Evolutionary conservation across 2,329 filamentous ascomycete species (phyloP), one percentile per base, ranked within the genome.

Genomic region (Myotisia sp.): DNA sequence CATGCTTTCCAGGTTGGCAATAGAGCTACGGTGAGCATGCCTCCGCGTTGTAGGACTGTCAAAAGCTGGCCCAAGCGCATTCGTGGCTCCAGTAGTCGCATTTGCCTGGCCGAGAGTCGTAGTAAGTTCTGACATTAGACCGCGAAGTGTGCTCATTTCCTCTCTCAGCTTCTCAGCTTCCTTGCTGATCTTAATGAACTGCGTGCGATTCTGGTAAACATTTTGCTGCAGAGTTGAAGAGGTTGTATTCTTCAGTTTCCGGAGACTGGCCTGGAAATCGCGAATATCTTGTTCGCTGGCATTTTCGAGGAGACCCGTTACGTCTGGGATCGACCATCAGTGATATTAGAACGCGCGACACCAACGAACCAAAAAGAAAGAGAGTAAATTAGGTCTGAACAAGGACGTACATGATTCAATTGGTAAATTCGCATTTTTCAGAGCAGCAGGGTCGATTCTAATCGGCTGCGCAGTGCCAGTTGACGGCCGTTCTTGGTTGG

Each of bases 141-240:
- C 83, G 28, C 82, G 75, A 20, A 98, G 70, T 5, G 82, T 82
- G 34, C 83, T 74, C 90, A 98, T 95, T 56, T 98, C 90, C 36
- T 75, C 74, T 60, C 95, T 95, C 38, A 98, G 73, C 62, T 93
- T 94, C 59, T 98, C 90, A 2, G 92, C 90, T 62, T 98, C 90
- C 59, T 95, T 94, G 54, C 86, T 94, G 57, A 98, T 95, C 59
- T 92, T 92, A 66, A 98, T 95, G 53, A 98, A 98, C 51, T 95
- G 90, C 0, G 84, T 92, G 31, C 90, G 76, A 58, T 98, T 98
- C 56, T 94, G 86, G 59, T 92, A 87, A 33, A 98, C 80, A 58
- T 86, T 95, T 52, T 92, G 83, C 57, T 95, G 87, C 14, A 98
- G 67, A 47, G 95, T 86, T 31, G 75, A 70, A 4, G 79, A 78